These are phyloP conservation scores for Pichia sp. DNA, from an alignment of 1,139 yeast genomes.

Conservation along the genomic window DNA sequence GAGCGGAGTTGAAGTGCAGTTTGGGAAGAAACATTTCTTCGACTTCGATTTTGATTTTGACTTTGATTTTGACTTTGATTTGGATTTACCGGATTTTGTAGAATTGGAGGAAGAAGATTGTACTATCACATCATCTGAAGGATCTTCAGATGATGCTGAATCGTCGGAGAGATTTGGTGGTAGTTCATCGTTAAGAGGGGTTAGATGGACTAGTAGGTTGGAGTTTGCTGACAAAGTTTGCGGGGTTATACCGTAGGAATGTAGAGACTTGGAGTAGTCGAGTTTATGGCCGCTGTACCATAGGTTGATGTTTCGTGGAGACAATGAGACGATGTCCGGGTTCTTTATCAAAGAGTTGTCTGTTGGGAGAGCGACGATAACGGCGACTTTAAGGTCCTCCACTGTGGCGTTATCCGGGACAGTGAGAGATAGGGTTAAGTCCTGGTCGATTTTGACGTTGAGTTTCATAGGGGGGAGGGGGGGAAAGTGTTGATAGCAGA, in stretches of 20 bases:
- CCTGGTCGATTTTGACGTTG: slow-evolving; percentile 17
- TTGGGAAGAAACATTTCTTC: slow-evolving; percentile 49
- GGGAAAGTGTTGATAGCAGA: neutral
- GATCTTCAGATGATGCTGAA: slow-evolving; percentile 13
- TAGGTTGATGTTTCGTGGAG: slow-evolving; percentile 35
- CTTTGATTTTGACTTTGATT: slow-evolving; percentile 23
- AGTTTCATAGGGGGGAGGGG: slow-evolving; percentile 14
- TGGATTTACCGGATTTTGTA: neutral
- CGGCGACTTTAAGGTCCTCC: slow-evolving; percentile 40
- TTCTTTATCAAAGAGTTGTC: neutral
- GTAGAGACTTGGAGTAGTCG: slow-evolving; percentile 25
- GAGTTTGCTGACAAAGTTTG: slow-evolving; percentile 12
- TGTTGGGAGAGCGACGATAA: slow-evolving; percentile 36
- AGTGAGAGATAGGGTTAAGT: slow-evolving; percentile 20
- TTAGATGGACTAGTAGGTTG: slow-evolving; percentile 37
- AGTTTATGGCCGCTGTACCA: slow-evolving; percentile 47
- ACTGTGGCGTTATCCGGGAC: slow-evolving; percentile 46
- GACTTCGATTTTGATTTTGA: slow-evolving; percentile 43
- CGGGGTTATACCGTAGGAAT: slow-evolving; percentile 25
- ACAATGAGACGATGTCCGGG: slow-evolving; percentile 2
- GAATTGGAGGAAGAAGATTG: no score
- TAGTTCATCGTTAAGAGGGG: slow-evolving; percentile 16
- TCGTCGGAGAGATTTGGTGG: neutral
- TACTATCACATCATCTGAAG: slow-evolving; percentile 7
- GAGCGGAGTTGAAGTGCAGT: slow-evolving; percentile 61